Conservation (phyloP, 805 yeast species). For the Starmerella sp. region DNA sequence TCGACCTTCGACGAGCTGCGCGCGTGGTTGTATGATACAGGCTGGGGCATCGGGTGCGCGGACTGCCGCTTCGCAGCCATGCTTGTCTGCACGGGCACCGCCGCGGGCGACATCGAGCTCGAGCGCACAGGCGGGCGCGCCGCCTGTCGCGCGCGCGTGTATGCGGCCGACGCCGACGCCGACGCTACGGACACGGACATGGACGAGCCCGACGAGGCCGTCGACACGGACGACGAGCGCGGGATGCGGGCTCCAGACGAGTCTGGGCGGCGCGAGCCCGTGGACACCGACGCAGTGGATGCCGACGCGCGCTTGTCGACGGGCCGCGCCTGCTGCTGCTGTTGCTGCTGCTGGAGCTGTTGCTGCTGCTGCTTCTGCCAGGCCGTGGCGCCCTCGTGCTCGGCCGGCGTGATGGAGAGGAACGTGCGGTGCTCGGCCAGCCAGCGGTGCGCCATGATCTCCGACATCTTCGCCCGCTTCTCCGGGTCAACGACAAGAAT, state of each 20-base stretch:
- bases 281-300: not conserved
- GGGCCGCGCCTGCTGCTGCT: not conserved
- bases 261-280: not conserved
- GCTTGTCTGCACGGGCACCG: not conserved
- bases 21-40: not conserved
- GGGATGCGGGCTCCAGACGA: not conserved
- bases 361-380: constrained; percentile 5
- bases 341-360: not conserved
- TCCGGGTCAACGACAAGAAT: constrained; percentile 75
- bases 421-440: constrained; percentile 71
- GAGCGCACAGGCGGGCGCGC: constrained; percentile 6
- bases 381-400: constrained; percentile 54
- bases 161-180: constrained; percentile 6
- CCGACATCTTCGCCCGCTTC: constrained; percentile 55
- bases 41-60: constrained; percentile 2
- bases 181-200: not conserved
- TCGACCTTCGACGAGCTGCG: constrained; percentile 7
- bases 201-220: constrained; percentile 3
- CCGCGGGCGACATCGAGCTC: constrained; percentile 5
- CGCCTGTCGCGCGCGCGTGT: not conserved
- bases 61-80: constrained; percentile 6
- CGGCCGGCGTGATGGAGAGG: constrained; percentile 71
- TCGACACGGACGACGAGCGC: constrained; percentile 7
- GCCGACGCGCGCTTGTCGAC: constrained; percentile 5
- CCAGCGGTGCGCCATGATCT: constrained; percentile 79